Evolutionary conservation across 225 moss, liverwort and hornwort species (phyloP), one percentile per base, ranked within the genome.

Genomic region (Sphagnum contortum): DNA sequence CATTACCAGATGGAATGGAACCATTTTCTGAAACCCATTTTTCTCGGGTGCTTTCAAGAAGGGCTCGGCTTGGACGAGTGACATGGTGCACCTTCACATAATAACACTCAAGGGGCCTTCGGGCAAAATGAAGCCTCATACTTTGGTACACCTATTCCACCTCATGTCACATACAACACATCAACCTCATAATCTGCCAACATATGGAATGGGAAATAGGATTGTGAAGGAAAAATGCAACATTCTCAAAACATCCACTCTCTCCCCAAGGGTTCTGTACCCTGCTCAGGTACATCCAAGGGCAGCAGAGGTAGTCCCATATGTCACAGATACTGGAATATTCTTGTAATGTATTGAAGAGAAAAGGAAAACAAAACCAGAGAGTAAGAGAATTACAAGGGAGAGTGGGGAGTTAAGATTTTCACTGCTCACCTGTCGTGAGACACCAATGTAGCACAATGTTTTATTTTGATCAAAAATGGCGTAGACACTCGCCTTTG

Each of bases 41-140:
- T 66, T 92, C 89, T 47, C 92, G 84, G 55, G 90, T 96, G 73
- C 88, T 85, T 80, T 92, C 96, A 6, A 96, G 80, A 49, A 92
- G 81, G 46, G 96, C 89, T 48, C 96, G 92, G 63, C 88, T 96
- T 44, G 96, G 92, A 75, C 71, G 84, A 4, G 85, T 69, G 7
- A 92, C 87, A 65, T 96, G 85, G 71, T 88, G 81, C 59, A 96
- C 78, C 79, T 96, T 96, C 59, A 89, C 77, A 62, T 74, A 87
- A 63, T 83, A 71, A 71, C 92, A 96, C 73, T 96, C 83, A 50
- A 88, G 73, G 47, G 96, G 96, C 62, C 85, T 75, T 70, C 96
- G 88, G 58, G 96, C 96, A 85, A 96, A 92, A 86, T 96, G 92
- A 11, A 96, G 81, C 63, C 92, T 87, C 92, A 96, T 82, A 71